phyloP scores from a whole-genome alignment of 495 filamentous ascomycete genomes.

The Penicillium chermesinum region DNA sequence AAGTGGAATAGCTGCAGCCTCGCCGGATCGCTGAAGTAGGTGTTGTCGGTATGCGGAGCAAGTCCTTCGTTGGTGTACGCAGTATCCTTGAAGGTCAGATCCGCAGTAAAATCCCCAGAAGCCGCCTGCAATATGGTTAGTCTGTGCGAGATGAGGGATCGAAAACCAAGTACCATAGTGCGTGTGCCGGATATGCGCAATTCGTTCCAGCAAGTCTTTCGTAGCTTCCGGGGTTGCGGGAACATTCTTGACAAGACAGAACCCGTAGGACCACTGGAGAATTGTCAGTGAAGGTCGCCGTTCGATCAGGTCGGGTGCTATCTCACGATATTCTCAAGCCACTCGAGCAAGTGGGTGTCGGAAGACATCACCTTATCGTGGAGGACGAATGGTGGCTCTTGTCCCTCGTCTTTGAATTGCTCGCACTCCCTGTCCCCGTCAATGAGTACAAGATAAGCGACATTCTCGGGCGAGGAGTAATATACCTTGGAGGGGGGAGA shows the following conservation, averaged over 20 bases:
- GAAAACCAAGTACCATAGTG: constrained; percentile 67
- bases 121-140: constrained; percentile 45
- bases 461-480: neutral
- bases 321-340: constrained; percentile 56
- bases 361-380: constrained; percentile 57
- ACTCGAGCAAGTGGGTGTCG: constrained; percentile 48
- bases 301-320: neutral
- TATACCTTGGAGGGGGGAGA: neutral
- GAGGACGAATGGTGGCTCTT: constrained; percentile 46
- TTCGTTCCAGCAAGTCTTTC: constrained; percentile 63
- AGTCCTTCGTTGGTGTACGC: constrained; percentile 84
- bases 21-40: constrained; percentile 87
- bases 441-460: neutral
- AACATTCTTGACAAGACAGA: constrained; percentile 63
- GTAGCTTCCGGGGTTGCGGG: constrained; percentile 66
- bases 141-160: neutral
- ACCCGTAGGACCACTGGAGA: constrained; percentile 53
- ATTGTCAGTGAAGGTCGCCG: too few relatives aligned
- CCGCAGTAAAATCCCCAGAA: constrained; percentile 94
- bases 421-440: constrained; percentile 23
- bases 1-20: constrained; percentile 89
- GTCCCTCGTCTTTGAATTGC: constrained; percentile 5
- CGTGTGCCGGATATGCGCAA: constrained; percentile 76
- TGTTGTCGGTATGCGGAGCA: constrained; percentile 81
- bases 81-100: constrained; percentile 81